Base-by-base conservation (phyloP, 2,329 filamentous ascomycete species). In the Diaporthe aspalathi region DNA sequence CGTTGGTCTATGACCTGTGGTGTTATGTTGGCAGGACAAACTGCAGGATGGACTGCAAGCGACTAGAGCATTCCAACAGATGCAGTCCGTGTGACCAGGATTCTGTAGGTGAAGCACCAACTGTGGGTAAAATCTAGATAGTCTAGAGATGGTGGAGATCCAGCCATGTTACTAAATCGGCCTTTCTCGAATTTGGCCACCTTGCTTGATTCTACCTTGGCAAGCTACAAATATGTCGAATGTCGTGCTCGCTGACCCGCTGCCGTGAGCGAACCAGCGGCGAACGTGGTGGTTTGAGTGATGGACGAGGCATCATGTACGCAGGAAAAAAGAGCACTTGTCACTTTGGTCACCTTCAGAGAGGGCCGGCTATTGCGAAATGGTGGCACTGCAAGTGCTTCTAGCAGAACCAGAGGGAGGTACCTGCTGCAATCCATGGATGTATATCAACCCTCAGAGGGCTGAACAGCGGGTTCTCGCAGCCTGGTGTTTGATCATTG, bases 371-470 rank as follows among this genome's bases (percentile, higher is more conserved):
- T 17, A 20, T 27, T 24, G n/a, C n/a, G 14, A 9, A 27, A n/a
- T 3, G 29, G n/a, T n/a, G n/a, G n/a, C n/a, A n/a, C 8, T 35
- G 27, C 6, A 8, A 62, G 17, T 47, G 56, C 17, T n/a, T 20
- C n/a, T 5, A 20, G 35, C 7, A 12, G 35, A 38, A 38, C 35
- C 35, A 38, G 35, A 7, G 11, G 35, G 17, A 1, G 2, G 60
- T 50, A 65, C 60, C 60, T 29, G 60, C 3, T 17, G 38, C 1
- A 32, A 35, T 17, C 12, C 20, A 11, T 22, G 27, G n/a, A n/a
- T n/a, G n/a, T n/a, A n/a, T n/a, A n/a, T 49, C 57, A 24, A 17
- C 49, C 35, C 11, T 65, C 8, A 38, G n/a, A 65, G 45, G 60
- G 45, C 60, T 65, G 60, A 65, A 29, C 60, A 22, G 43, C 29